A percentile compares a stretch with the other conserved stretches of the same genome.
Evolutionary conservation across 257 asterid genomes (phyloP).

Genomic region (Lycium barbarum): DNA sequence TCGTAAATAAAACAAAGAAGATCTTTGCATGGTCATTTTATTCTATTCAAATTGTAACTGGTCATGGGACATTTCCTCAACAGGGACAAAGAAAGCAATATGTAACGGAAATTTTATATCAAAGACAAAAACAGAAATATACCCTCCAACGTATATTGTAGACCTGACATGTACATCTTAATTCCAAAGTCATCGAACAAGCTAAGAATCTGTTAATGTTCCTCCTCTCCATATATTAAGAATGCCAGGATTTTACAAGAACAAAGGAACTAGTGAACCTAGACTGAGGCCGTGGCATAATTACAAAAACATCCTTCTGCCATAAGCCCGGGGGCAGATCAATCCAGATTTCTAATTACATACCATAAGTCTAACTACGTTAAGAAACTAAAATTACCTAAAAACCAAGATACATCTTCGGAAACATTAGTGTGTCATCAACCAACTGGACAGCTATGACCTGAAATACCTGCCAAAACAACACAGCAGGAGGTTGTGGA

Average conservation of each 20-base stretch:
- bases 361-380: slow-evolving; percentile 40
- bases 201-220: slow-evolving; percentile 30
- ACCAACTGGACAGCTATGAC: slow-evolving; percentile 43
- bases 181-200: slow-evolving; percentile 22
- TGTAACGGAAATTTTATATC: neutral
- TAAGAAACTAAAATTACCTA: slow-evolving; percentile 41
- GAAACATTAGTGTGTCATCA: slow-evolving; percentile 41
- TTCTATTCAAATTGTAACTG: neutral
- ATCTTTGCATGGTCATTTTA: neutral
- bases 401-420: slow-evolving; percentile 34
- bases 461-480: slow-evolving; percentile 48
- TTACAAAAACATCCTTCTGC: slow-evolving; percentile 45
- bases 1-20: too few relatives aligned
- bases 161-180: slow-evolving; percentile 32
- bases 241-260: slow-evolving; percentile 29
- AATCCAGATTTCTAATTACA: slow-evolving; percentile 25
- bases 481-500: neutral
- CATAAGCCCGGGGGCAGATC: slow-evolving; percentile 36
- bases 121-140: neutral
- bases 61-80: neutral
- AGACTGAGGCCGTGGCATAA: slow-evolving; percentile 52
- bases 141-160: slow-evolving; percentile 24
- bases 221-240: slow-evolving; percentile 20
- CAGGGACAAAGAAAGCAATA: neutral
- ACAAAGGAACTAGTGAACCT: slow-evolving; percentile 33